Conservation (phyloP, 1,284 basidiomycete genomes). For the Coniferiporia weirii region DNA sequence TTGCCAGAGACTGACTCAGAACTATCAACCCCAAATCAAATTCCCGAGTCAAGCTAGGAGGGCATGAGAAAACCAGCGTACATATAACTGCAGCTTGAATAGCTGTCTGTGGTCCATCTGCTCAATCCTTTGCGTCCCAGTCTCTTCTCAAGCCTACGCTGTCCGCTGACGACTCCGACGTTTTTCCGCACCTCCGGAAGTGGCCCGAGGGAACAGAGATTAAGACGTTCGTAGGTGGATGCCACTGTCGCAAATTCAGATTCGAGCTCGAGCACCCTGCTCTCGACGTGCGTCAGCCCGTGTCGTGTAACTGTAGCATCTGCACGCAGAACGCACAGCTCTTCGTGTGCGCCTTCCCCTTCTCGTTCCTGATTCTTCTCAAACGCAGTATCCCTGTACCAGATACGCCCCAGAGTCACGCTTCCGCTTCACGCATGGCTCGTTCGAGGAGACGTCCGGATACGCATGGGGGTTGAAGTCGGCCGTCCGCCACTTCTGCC, state of each 20-base stretch:
- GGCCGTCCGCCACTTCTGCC: slow-evolving; percentile 6
- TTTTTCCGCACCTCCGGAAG: neutral
- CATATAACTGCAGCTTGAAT: too few species aligned
- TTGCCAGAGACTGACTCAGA: too few species aligned
- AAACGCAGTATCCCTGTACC: neutral
- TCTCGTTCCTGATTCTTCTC: neutral
- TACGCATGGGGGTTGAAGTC: neutral
- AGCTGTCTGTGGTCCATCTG: too few species aligned
- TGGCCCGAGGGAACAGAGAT: slow-evolving; percentile 5
- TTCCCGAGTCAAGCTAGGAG: too few species aligned
- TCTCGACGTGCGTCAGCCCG: slow-evolving; percentile 6
- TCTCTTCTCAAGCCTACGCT: neutral
- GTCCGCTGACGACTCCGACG: neutral
- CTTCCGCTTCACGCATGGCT: neutral
- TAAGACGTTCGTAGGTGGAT: slow-evolving; percentile 16
- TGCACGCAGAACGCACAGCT: slow-evolving; percentile 17
- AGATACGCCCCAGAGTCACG: neutral
- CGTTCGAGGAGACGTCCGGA: slow-evolving; percentile 3
- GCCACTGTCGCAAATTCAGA: slow-evolving; percentile 19
- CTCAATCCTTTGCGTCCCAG: neutral
- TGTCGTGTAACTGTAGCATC: slow-evolving; percentile 19
- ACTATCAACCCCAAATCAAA: too few species aligned
- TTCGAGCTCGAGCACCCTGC: slow-evolving; percentile 14
- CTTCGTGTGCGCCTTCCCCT: slow-evolving; percentile 8
- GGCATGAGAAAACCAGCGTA: too few species aligned